Percentiles rank a stretch among this genome's conserved stretches.
phyloP scores from a whole-genome alignment of 495 filamentous ascomycete genomes.

The Podospora comata region DNA sequence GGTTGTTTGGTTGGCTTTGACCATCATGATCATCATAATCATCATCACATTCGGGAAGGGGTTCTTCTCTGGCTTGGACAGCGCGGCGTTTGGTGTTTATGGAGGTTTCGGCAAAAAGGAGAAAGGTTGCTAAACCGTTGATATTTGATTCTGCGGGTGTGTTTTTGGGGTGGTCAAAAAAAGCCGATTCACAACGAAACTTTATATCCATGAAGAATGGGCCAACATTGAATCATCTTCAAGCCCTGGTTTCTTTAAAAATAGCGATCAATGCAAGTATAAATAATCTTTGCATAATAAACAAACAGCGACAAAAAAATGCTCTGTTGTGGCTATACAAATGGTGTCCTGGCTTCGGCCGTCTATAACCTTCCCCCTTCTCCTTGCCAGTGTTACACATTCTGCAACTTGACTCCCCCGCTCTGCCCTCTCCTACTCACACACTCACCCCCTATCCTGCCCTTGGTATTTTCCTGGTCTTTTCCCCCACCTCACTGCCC shows the following conservation, averaged over 20 bases:
- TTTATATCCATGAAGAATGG: background rate
- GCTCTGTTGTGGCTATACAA: slow-evolving; percentile 11
- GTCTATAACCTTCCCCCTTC: background rate
- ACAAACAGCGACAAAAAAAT: slow-evolving; percentile 21
- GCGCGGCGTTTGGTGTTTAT: slow-evolving; percentile 14
- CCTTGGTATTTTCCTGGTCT: background rate
- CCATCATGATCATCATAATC: background rate
- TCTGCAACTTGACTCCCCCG: background rate
- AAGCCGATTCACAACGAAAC: background rate
- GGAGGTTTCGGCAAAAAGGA: background rate
- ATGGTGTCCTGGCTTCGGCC: background rate
- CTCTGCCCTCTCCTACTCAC: background rate
- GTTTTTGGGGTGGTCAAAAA: background rate
- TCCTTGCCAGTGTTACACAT: background rate
- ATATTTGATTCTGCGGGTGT: background rate
- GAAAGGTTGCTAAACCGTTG: slow-evolving; percentile 1
- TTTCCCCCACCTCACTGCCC: background rate
- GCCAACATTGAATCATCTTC: background rate
- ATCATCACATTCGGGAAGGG: background rate
- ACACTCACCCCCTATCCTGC: background rate
- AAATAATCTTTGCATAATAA: background rate
- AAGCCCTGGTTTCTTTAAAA: background rate
- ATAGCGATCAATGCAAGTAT: background rate
- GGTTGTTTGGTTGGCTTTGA: background rate
- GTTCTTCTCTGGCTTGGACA: background rate